Evolutionary conservation across 2,329 filamentous ascomycete species (phyloP).

Genomic region (Stachybotrys chartarum): DNA sequence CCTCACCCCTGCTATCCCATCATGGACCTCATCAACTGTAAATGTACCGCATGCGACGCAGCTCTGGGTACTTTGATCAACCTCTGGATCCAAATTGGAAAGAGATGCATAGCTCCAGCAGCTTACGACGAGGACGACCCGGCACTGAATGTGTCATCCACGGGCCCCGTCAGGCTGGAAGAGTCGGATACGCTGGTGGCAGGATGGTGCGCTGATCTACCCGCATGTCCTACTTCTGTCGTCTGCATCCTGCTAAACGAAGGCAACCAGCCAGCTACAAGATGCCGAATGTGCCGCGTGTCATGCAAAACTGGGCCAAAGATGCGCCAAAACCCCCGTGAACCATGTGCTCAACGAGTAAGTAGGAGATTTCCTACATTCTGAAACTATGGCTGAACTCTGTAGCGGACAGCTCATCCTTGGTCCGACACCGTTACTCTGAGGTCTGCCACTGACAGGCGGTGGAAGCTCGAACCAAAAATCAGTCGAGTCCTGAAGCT

Average conservation of each 20-base stretch:
- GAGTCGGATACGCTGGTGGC: conserved; percentile 27
- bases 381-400: conserved; percentile 1
- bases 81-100: conserved; percentile 32
- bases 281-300: conserved; percentile 27
- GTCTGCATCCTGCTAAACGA: not conserved
- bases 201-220: conserved; percentile 20
- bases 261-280: conserved; percentile 22
- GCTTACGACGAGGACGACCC: conserved; percentile 10
- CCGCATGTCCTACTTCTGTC: not conserved
- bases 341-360: conserved; percentile 31
- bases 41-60: conserved; percentile 24
- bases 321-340: conserved; percentile 22
- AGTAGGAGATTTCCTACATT: conserved; percentile 4
- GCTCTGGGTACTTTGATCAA: conserved; percentile 25
- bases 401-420: conserved; percentile 29
- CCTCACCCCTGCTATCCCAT: not conserved
- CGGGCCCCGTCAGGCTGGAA: conserved; percentile 19
- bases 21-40: conserved; percentile 28
- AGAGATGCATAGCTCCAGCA: conserved; percentile 30
- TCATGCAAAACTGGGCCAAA: conserved; percentile 22
- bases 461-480: conserved; percentile 17
- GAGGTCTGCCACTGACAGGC: conserved; percentile 10
- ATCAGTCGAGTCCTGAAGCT: conserved; percentile 25
- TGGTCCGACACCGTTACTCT: conserved; percentile 18
- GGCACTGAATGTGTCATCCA: conserved; percentile 10